Conservation (phyloP, 768 basidiomycete species). For the Paxillus ammoniavirescens region DNA sequence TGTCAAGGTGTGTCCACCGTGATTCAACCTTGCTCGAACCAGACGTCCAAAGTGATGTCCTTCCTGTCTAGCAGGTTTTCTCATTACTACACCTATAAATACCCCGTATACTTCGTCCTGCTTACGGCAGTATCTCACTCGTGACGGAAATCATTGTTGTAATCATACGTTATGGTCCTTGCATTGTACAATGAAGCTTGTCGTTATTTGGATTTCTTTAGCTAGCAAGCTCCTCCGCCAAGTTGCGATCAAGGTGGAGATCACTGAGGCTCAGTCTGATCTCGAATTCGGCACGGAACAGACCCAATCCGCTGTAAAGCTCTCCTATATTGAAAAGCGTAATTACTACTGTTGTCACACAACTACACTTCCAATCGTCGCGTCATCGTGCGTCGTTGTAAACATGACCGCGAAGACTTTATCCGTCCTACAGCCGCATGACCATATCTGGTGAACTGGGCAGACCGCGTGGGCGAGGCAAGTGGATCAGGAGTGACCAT, state of each 20-base stretch:
- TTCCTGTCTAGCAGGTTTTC: conserved; percentile 17
- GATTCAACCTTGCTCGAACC: background rate
- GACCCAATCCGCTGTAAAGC: background rate
- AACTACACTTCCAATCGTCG: too few relatives aligned
- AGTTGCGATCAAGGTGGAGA: too few relatives aligned
- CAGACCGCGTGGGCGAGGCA: background rate
- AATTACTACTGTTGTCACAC: too few relatives aligned
- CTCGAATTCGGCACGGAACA: background rate
- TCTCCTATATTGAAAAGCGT: too few relatives aligned
- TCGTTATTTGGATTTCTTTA: too few relatives aligned
- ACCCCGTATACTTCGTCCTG: conserved; percentile 17
- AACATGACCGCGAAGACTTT: background rate
- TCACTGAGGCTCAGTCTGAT: too few relatives aligned
- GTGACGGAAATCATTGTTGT: too few relatives aligned
- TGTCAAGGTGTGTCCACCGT: conserved; percentile 2
- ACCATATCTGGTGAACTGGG: conserved; percentile 1
- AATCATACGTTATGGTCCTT: too few relatives aligned
- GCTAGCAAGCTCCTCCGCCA: too few relatives aligned
- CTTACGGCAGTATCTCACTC: background rate
- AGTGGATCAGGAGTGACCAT: background rate
- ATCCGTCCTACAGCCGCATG: conserved; percentile 16
- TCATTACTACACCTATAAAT: conserved; percentile 21
- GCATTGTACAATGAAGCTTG: conserved; percentile 1
- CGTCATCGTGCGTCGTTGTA: too few relatives aligned
- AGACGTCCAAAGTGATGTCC: background rate